Conservation (phyloP, 495 filamentous ascomycete genomes). For the Trichoderma orchidacearum region DNA sequence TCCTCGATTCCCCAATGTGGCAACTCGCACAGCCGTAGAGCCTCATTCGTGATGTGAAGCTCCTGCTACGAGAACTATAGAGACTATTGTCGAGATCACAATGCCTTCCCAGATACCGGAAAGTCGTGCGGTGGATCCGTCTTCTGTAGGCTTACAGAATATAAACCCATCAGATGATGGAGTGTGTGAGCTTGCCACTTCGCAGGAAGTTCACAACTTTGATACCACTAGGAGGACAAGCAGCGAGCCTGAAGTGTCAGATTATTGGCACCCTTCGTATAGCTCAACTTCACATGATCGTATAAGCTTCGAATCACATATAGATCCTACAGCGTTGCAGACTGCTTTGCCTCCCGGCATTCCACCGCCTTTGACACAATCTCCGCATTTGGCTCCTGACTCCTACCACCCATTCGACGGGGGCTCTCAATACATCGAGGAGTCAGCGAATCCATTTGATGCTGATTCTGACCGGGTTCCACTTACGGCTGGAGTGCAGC, state of each 20-base stretch:
- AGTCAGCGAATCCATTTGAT: slow-evolving; percentile 30
- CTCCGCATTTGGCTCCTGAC: slow-evolving; percentile 5
- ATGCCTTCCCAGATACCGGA: neutral
- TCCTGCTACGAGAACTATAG: neutral
- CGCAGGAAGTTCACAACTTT: neutral
- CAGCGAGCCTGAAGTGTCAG: neutral
- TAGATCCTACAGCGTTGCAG: slow-evolving; percentile 31
- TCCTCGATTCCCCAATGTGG: neutral
- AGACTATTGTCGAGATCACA: neutral
- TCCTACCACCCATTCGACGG: slow-evolving; percentile 7
- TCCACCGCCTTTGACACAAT: slow-evolving; percentile 1
- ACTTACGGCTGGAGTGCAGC: slow-evolving; percentile 48
- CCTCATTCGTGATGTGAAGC: neutral
- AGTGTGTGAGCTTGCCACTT: neutral
- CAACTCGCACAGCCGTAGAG: neutral
- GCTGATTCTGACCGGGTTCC: slow-evolving; percentile 37
- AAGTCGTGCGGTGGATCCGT: neutral
- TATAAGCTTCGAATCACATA: slow-evolving; percentile 21
- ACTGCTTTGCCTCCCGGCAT: slow-evolving; percentile 35
- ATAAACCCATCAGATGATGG: neutral
- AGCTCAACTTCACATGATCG: neutral
- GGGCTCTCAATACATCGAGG: slow-evolving; percentile 20
- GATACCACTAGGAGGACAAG: neutral
- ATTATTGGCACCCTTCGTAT: neutral
- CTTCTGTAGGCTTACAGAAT: neutral